Base-by-base conservation (phyloP, 1,284 basidiomycete genomes). In the Irpex sp. region DNA sequence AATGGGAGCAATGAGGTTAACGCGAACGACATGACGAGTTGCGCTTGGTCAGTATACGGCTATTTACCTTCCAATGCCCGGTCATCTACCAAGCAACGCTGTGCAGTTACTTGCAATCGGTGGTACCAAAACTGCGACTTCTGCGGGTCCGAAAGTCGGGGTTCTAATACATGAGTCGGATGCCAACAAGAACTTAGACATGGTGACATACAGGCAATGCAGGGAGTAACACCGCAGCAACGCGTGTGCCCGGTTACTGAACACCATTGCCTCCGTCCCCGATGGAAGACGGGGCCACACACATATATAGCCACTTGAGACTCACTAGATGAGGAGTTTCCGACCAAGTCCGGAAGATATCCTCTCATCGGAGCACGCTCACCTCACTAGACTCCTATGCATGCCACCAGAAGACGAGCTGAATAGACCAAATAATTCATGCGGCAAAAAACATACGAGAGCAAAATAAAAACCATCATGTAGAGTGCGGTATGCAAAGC, bases 401-500 rank as follows among this genome's bases (percentile, higher is more conserved):
- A 44, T 11, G 40, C 40, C 5, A 44, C 40, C 40, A 15, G 40
- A 44, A 44, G 40, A 44, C 40, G 15, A 9, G 40, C 15, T 15
- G 15, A 44, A 15, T 44, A 44, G 40, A 44, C 40, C 40, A 44
- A 44, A 57, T 36, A 21, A 57, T 57, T 57, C 31, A 36, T 15
- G 38, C 11, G 26, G 15, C n/a, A 8, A n/a, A 44, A 26, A 58
- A n/a, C 34, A 58, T 40, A 21, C 37, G 31, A 21, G 21, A 58
- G 57, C 54, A 34, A 36, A 56, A 17, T 44, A 44, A 56, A 56
- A 56, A 17, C 26, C 21, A 56, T 58, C 44, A 58, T 44, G 57
- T 58, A 58, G 19, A 56, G 34, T 56, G 60, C 36, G 56, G 51
- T 38, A 40, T 38, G 60, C 37, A 37, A 48, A 44, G 58, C 51